Evolutionary conservation across 495 filamentous ascomycete genomes (phyloP).

Genomic region (Echria macrotheca): DNA sequence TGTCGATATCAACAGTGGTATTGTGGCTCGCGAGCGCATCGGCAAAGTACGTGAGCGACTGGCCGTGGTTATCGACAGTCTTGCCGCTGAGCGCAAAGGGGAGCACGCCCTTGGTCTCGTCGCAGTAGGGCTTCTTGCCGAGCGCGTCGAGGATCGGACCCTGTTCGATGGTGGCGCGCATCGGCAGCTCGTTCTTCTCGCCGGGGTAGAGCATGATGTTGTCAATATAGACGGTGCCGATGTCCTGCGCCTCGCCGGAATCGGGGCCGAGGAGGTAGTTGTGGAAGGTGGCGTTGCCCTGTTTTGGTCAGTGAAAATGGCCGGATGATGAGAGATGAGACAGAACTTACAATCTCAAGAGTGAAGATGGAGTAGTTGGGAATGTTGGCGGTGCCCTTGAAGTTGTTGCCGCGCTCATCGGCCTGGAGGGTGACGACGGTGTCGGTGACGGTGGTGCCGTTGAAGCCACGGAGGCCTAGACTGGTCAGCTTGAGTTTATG

Average conservation of each 20-base stretch:
- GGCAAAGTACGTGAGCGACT: constrained; percentile 58
- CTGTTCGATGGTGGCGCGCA: constrained; percentile 51
- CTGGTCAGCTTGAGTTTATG: not conserved
- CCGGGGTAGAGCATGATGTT: constrained; percentile 58
- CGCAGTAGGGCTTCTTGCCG: constrained; percentile 36
- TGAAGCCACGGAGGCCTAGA: constrained; percentile 43
- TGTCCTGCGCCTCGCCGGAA: too few species aligned
- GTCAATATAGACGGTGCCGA: constrained; percentile 48
- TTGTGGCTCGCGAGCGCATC: constrained; percentile 33
- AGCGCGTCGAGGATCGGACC: constrained; percentile 41
- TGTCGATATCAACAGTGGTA: constrained; percentile 32
- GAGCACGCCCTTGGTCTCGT: constrained; percentile 43
- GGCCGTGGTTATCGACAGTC: constrained; percentile 51
- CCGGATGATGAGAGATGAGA: too few species aligned
- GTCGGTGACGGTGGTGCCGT: constrained; percentile 52
- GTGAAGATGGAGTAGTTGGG: constrained; percentile 66
- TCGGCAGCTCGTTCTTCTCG: constrained; percentile 46
- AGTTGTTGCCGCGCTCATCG: constrained; percentile 50
- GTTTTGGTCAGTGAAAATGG: too few species aligned
- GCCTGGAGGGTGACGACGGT: constrained; percentile 40
- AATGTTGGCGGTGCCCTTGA: constrained; percentile 57
- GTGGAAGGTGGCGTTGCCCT: constrained; percentile 63
- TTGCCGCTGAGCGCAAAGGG: constrained; percentile 57
- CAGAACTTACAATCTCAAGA: constrained; percentile 54
- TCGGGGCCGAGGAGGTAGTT: constrained; percentile 46